Conservation (phyloP, 148 eudicot species). For the Mesembryanthemum crystallinum region DNA sequence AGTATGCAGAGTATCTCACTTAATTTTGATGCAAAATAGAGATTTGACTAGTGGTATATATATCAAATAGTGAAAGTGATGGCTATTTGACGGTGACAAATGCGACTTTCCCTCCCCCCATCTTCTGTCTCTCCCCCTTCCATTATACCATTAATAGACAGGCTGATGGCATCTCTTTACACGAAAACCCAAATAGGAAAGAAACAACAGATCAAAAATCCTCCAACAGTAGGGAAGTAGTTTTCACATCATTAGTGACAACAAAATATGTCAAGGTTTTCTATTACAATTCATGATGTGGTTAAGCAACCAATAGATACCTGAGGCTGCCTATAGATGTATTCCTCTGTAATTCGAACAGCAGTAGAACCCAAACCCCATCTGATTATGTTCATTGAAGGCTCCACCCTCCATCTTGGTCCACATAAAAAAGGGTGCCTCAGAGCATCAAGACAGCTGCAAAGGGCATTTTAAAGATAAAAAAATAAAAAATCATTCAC, state of each 20-base stretch:
- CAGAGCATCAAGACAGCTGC: slow-evolving; percentile 88
- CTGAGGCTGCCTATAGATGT: slow-evolving; percentile 82
- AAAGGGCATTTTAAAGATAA: slow-evolving; percentile 13
- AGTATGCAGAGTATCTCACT: not conserved
- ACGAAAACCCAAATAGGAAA: too few species aligned
- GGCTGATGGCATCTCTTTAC: too few species aligned
- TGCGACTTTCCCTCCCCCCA: not conserved
- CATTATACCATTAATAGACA: not conserved
- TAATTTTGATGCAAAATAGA: not conserved
- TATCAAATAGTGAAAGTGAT: not conserved
- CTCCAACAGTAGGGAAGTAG: too few species aligned
- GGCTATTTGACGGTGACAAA: not conserved
- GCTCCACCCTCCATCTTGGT: slow-evolving; percentile 85
- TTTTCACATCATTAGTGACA: not conserved
- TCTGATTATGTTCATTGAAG: slow-evolving; percentile 82
- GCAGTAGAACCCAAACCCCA: slow-evolving; percentile 98
- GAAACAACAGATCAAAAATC: too few species aligned
- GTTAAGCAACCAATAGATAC: slow-evolving; percentile 30
- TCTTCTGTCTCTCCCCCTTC: not conserved
- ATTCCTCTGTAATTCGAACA: slow-evolving; percentile 91
- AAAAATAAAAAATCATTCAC: not conserved
- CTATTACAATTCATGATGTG: not conserved
- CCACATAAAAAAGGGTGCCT: slow-evolving; percentile 98
- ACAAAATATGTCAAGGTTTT: not conserved
- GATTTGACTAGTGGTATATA: not conserved